Evolutionary conservation across 2,329 filamentous ascomycete genomes (phyloP), one percentile per base, ranked within the genome.

Genomic region (Neofusicoccum parvum): DNA sequence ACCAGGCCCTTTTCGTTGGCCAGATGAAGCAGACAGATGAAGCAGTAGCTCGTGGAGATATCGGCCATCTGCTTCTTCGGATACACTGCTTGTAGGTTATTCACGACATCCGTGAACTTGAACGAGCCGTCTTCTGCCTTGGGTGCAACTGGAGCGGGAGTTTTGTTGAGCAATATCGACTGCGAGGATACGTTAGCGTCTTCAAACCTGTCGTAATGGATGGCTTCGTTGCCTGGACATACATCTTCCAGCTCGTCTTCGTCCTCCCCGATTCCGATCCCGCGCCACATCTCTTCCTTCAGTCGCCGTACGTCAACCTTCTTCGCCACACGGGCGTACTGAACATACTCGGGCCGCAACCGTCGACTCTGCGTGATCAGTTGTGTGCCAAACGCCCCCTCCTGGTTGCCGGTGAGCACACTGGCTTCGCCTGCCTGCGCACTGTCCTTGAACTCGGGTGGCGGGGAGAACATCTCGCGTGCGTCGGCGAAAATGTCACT

Each of bases 91-190:
- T 96, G 91, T 53, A 99, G 81, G 68, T 89, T 89, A 75, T 96
- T 96, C 88, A 99, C 96, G 67, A 99, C 89, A 20, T 90, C 83
- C 0, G 94, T 98, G 79, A 99, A 99, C 72, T 90, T 93, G 69
- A 97, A 85, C 3, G 83, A 77, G 68, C 80, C 80, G 62, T 82
- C 74, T 14, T 86, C 84, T 41, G 83, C 79, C 54, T 78, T 73
- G 3, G 70, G 69, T 37, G 76, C 73, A 11, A 70, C 65, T 73
- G 65, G 51, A 23, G 51, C 41, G 27, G 49, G 50, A 15, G 62
- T 17, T 36, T 56, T 23, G 45, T 23, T 54, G 12, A 12, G 36
- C 37, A 50, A 43, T 5, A 56, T 56, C 14, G 45, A 51, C 48
- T 64, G 27, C 12, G n/a, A 15, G 39, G 27, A 34, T 23, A 5